phyloP scores from a whole-genome alignment of 192 early-diverging fungal genomes.

The Gigaspora rosea region DNA sequence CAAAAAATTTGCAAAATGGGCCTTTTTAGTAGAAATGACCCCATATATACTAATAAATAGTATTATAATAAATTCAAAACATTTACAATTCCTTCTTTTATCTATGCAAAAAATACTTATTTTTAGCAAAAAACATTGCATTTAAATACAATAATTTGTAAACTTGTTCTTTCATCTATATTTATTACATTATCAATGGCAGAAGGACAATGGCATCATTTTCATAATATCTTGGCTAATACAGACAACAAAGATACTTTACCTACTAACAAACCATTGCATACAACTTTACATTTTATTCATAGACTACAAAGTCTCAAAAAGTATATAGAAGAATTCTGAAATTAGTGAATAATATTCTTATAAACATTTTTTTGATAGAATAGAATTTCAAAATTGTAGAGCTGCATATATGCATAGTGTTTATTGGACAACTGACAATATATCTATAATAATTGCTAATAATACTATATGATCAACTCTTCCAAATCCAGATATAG shows the following conservation, averaged over 20 bases:
- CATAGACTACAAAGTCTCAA: not conserved
- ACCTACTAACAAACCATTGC: not conserved
- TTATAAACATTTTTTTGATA: not conserved
- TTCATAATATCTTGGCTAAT: no score
- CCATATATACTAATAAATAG: not conserved
- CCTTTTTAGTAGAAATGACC: no score
- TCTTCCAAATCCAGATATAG: not conserved
- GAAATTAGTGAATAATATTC: not conserved
- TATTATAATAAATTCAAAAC: conserved; percentile 7
- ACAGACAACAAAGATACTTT: no score
- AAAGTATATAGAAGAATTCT: not conserved
- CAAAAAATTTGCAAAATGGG: no score
- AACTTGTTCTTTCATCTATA: not conserved
- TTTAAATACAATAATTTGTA: conserved; percentile 3
- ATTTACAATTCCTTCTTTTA: conserved; percentile 1
- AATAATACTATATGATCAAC: not conserved
- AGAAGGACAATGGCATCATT: not conserved
- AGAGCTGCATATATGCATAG: not conserved
- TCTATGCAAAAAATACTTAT: not conserved
- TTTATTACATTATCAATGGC: conserved; percentile 19
- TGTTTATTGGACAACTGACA: not conserved
- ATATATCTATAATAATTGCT: not conserved
- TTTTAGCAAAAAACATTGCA: conserved; percentile 11
- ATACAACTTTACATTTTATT: conserved; percentile 18
- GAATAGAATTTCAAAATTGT: conserved; percentile 17